Base-by-base conservation (phyloP, 1,284 basidiomycete species). In the Ustilago bromivora region DNA sequence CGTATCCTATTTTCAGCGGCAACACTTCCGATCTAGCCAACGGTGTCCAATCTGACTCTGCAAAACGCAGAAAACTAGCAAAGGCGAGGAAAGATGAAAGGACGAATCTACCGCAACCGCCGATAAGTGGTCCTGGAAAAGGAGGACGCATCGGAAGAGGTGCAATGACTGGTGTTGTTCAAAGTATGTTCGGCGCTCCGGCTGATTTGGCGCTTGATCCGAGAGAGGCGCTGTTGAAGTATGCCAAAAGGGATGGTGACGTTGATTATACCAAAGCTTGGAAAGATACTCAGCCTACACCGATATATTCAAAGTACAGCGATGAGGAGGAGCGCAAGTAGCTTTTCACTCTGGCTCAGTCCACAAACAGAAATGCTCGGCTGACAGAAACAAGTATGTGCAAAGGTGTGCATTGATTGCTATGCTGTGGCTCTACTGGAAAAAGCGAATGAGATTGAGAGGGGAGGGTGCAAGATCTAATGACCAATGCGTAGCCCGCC, bases 61-160 rank as follows among this genome's bases (percentile, higher is more conserved):
- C 78, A 36, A 92, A 90, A 77, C 93, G 95, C 87, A 90, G 93
- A 55, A 93, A 93, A 88, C 89, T 94, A 71, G 95, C 97, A 82
- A 93, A 92, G 87, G 93, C 95, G 81, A 89, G 95, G 80, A 88
- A 90, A 89, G 92, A 97, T 87, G 3, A 43, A 23, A 47, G 47
- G 0, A 58, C 68, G 13, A 54, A 49, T 13, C 93, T 95, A 85
- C 89, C 98, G 74, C 77, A 83, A 34, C 64, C 59, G 4, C 97
- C 97, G 31, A 90, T 99, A 53, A 91, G 89, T 61, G 97, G 97
- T 5, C 94, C 93, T 35, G 97, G 97, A 59, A 90, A 90, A 81
- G 96, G 96, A 34, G 97, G 97, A 54, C 89, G 96, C 35, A 93
- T 99, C 53, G 97, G 97, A 31, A 93, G 94, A 41, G 95, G 93